Evolutionary conservation across 2,329 filamentous ascomycete species (phyloP), one percentile per base, ranked within the genome.

Genomic region (Xylariaceae sp.): DNA sequence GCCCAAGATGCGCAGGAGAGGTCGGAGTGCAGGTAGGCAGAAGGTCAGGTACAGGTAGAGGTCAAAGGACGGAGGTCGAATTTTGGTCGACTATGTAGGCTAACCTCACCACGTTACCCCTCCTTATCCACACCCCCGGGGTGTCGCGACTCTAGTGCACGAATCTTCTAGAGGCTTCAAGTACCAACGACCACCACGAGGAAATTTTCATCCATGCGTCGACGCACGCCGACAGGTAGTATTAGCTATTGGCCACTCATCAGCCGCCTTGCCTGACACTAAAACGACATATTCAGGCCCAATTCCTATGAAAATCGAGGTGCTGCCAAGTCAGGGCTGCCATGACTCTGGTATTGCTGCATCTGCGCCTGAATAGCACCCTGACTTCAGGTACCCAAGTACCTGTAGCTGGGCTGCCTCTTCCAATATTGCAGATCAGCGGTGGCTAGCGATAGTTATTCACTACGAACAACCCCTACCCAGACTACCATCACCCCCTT

Each of bases 161-260:
- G 62, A 65, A 66, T 61, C 51, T 66, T 67, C 65, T 66, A 63
- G 65, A 64, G 56, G 60, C 61, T 67, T 67, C 65, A 61, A 56
- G 59, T 43, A 44, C 43, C 46, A 46, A 44, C 50, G 8, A 26
- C 26, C 4, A 26, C 39, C 32, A 21, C 19, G 40, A 49, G 36
- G 15, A 48, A 44, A 36, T 21, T 40, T 36, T 34, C 37, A 52
- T 52, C 29, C 43, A 47, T 47, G 29, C 21, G 10, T 9, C 30
- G 54, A 53, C 53, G 39, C 49, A 55, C 49, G 55, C 55, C 40
- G 52, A 46, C 19, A 22, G 18, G 13, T 22, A 21, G 16, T 21
- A n/a, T 7, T 21, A 36, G 18, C 19, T 43, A 10, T 47, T 15
- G n/a, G 37, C 18, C 40, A 47, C 12, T 40, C 43, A 45, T 39